Evolutionary conservation across 345 rosid genomes (phyloP), one percentile per base, ranked within the genome.

Genomic region (Durio zibethinus): DNA sequence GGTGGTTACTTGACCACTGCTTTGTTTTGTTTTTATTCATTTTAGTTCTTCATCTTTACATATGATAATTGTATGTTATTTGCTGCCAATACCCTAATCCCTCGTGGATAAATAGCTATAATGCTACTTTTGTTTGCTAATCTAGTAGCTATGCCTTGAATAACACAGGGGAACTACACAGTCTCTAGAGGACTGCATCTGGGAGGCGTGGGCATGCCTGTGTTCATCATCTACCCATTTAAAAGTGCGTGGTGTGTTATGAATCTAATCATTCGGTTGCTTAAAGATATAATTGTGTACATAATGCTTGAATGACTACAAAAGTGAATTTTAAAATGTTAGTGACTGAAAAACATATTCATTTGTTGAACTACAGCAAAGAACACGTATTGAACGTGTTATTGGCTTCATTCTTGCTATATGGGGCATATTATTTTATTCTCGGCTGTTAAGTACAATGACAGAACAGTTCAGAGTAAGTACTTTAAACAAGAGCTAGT

Each of bases 121-220:
- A 14, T 59, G 23, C 43, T 45, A 66, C 38, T 20, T 61, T 48
- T 53, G 40, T 68, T 80, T 23, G 52, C 77, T 80, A 40, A 81
- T 71, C 23, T 60, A 48, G 36, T 54, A 14, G 53, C 27, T 76
- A 31, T 80, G 54, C 60, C 33, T 76, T 82, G 59, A 64, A 73
- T 81, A 78, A 72, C 77, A 73, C 86, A 92, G 99, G 90, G 86
- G 83, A 53, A 85, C 80, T 61, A 77, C 80, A 70, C 91, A 84
- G 35, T 81, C 94, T 47, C 88, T 95, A 70, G 97, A 95, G 85
- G 97, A 93, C 75, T 95, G 99, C 85, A 82, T 95, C 59, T 93
- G 99, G 97, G 98, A 94, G 85, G 98, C 98, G 65, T 94, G 98
- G 99, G 94, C 99, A 64, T 95, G 98, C 81, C 86, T 95, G 14